Conservation (phyloP, 768 basidiomycete species). For the Boletus subparvulus region DNA sequence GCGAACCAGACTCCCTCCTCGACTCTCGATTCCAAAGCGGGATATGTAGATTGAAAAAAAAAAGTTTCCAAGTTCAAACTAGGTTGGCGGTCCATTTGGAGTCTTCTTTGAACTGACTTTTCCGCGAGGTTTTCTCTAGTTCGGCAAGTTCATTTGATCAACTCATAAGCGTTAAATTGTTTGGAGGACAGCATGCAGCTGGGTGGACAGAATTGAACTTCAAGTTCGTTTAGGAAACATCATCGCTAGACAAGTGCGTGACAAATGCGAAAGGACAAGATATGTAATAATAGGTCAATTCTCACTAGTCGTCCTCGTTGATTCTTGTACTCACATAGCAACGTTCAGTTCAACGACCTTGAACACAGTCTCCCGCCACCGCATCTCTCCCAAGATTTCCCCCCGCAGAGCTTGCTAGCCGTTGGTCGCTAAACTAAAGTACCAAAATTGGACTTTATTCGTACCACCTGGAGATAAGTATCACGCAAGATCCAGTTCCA, state of each 20-base stretch:
- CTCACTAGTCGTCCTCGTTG: background rate
- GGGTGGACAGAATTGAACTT: too few relatives aligned
- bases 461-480: slow-evolving; percentile 1
- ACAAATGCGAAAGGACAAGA: background rate
- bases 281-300: background rate
- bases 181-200: too few relatives aligned
- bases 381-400: background rate
- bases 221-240: too few relatives aligned
- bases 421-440: background rate
- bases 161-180: background rate
- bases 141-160: background rate
- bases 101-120: background rate
- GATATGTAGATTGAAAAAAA: slow-evolving; percentile 9
- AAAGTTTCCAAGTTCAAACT: background rate
- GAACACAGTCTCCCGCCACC: background rate
- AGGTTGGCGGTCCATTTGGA: background rate
- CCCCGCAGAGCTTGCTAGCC: too few relatives aligned
- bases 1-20: slow-evolving; percentile 30
- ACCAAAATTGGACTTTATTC: slow-evolving; percentile 3
- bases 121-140: too few relatives aligned
- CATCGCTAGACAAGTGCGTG: too few relatives aligned
- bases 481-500: slow-evolving; percentile 11
- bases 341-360: background rate
- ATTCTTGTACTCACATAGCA: background rate
- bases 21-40: slow-evolving; percentile 34